Conservation (phyloP, 202 grass and related monocot genomes). For the Zizania palustris region DNA sequence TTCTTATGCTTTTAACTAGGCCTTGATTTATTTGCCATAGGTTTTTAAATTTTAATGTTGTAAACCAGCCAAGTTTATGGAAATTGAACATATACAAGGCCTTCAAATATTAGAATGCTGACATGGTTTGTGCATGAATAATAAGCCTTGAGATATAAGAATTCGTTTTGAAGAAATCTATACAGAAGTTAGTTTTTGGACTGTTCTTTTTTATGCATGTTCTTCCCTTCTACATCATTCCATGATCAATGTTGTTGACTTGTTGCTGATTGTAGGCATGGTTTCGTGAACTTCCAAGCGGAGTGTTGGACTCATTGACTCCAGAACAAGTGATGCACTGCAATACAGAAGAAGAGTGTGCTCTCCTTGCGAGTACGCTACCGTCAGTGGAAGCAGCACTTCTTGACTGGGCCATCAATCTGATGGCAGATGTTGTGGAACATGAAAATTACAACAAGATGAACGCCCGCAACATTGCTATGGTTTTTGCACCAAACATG, state of each 20-base stretch:
- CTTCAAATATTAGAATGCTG: neutral
- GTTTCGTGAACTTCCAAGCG: constrained; percentile 91
- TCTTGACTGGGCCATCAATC: constrained; percentile 94
- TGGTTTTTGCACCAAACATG: constrained; percentile 99
- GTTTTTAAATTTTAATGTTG: neutral
- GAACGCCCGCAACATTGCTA: constrained; percentile 91
- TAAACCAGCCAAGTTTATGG: neutral
- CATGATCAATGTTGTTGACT: constrained; percentile 7
- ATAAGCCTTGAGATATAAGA: constrained; percentile 8
- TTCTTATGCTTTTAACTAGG: neutral
- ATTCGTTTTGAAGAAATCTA: neutral
- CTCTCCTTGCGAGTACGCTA: constrained; percentile 56
- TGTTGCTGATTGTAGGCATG: constrained; percentile 63
- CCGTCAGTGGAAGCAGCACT: constrained; percentile 74
- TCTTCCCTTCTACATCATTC: neutral
- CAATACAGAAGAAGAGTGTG: constrained; percentile 93
- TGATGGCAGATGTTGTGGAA: constrained; percentile 93
- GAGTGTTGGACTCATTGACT: constrained; percentile 77
- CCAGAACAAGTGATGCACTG: constrained; percentile 95
- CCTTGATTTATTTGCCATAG: constrained; percentile 17
- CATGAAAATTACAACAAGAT: constrained; percentile 88
- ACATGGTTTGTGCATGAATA: neutral
- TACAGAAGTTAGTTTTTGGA: neutral
- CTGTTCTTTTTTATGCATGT: neutral
- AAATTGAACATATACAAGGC: neutral